Percentiles rank a stretch among this genome's conserved stretches.
Evolutionary conservation across 495 filamentous ascomycete species (phyloP).

Genomic region (Chaetomium tenue): DNA sequence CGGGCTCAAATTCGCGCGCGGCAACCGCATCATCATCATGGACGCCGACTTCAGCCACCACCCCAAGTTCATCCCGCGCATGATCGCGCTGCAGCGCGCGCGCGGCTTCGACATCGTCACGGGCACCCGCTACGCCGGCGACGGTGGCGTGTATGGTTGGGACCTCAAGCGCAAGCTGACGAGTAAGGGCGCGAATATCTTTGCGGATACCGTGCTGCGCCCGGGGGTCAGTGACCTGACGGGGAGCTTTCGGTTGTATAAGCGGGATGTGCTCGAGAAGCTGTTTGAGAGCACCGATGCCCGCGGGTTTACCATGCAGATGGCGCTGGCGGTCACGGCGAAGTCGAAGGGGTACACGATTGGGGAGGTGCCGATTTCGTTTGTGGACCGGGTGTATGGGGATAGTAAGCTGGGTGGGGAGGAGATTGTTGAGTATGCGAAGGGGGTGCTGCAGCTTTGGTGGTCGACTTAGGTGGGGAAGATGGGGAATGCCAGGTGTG

Average conservation of each 20-base stretch:
- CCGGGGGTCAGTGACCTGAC: constrained; percentile 97
- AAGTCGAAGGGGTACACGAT: constrained; percentile 90
- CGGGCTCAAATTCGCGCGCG: constrained; percentile 79
- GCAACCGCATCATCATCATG: constrained; percentile 98
- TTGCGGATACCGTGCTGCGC: constrained; percentile 89
- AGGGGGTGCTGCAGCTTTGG: constrained; percentile 89
- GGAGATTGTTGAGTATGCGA: constrained; percentile 97
- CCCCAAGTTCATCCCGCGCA: constrained; percentile 89
- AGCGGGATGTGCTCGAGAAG: constrained; percentile 82
- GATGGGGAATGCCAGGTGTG: neutral
- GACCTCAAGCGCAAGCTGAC: constrained; percentile 96
- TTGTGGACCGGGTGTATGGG: constrained; percentile 93
- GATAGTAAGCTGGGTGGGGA: constrained; percentile 92
- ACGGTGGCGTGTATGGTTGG: constrained; percentile 96
- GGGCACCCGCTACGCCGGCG: constrained; percentile 85
- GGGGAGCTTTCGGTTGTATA: constrained; percentile 91
- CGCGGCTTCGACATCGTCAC: constrained; percentile 92
- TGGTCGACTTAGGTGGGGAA: constrained; percentile 27
- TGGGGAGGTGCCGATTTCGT: constrained; percentile 90
- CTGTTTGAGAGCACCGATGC: constrained; percentile 87
- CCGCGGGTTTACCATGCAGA: constrained; percentile 98
- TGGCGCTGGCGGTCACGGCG: constrained; percentile 85
- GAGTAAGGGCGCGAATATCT: constrained; percentile 85
- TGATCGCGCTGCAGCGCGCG: constrained; percentile 71
- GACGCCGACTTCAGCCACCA: constrained; percentile 99